A percentile compares a stretch with the other conserved stretches of the same genome.
Evolutionary conservation across 2,329 filamentous ascomycete genomes (phyloP).

Genomic region (Aspergillus aculeatus): DNA sequence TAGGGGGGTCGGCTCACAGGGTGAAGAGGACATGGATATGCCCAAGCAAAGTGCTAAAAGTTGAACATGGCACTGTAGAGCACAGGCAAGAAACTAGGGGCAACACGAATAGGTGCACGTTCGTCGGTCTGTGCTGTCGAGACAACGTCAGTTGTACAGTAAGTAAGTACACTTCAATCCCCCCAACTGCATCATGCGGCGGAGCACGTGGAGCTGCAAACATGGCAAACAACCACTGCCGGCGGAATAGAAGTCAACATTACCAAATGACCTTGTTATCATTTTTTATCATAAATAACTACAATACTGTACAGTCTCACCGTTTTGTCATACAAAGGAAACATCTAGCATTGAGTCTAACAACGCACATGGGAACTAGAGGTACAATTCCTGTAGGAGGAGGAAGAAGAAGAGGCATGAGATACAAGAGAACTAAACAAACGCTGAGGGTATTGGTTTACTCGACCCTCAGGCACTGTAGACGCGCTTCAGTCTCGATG

Average conservation of each 20-base stretch:
- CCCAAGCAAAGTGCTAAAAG: neutral
- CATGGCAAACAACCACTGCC: slow-evolving; percentile 20
- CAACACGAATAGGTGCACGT: neutral
- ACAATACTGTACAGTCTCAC: neutral
- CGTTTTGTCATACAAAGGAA: slow-evolving; percentile 14
- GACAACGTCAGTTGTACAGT: neutral
- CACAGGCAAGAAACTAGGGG: neutral
- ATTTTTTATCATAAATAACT: too few species aligned
- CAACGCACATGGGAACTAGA: slow-evolving; percentile 38
- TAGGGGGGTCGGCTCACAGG: slow-evolving; percentile 19
- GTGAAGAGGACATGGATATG: slow-evolving; percentile 22
- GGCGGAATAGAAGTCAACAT: neutral
- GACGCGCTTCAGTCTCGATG: slow-evolving; percentile 82
- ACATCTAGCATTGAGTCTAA: slow-evolving; percentile 42
- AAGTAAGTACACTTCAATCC: neutral
- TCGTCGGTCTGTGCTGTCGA: slow-evolving; percentile 5
- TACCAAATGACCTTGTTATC: neutral
- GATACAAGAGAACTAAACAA: slow-evolving; percentile 31
- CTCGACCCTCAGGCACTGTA: slow-evolving; percentile 84
- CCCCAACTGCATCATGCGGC: slow-evolving; percentile 12
- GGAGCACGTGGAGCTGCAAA: slow-evolving; percentile 21
- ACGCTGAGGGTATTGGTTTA: slow-evolving; percentile 43
- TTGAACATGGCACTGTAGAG: slow-evolving; percentile 5
- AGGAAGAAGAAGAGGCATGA: slow-evolving; percentile 19
- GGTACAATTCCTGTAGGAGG: slow-evolving; percentile 39